Evolutionary conservation across 2,329 filamentous ascomycete species (phyloP).

Genomic region (Cladosporium sp.): DNA sequence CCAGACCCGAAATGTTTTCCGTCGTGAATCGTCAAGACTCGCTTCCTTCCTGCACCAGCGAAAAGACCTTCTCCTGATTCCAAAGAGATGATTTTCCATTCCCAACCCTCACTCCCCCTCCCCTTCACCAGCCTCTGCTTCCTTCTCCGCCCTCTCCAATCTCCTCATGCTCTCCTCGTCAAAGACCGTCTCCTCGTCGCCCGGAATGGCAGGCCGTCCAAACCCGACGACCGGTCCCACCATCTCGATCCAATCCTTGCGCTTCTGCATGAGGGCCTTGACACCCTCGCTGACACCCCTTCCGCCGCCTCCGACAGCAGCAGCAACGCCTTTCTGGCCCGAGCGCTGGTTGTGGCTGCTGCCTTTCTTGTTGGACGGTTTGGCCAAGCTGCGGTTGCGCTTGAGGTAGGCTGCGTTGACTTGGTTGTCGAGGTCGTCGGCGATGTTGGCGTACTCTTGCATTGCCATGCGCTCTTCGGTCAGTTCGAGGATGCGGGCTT

Average conservation of each 20-base stretch:
- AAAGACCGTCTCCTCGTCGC: constrained; percentile 72
- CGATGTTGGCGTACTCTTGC: constrained; percentile 94
- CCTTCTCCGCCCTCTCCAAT: constrained; percentile 69
- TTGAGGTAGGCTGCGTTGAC: constrained; percentile 95
- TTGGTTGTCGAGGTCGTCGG: constrained; percentile 92
- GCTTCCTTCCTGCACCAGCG: too few relatives aligned
- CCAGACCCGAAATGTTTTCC: too few relatives aligned
- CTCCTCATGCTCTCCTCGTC: constrained; percentile 67
- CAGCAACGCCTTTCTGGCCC: constrained; percentile 67
- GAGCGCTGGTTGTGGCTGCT: constrained; percentile 41
- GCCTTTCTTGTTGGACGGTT: constrained; percentile 73
- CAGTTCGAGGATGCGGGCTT: constrained; percentile 78
- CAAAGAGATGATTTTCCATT: too few relatives aligned
- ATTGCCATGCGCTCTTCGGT: constrained; percentile 90
- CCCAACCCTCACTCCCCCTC: constrained; percentile 20
- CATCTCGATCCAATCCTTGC: constrained; percentile 82
- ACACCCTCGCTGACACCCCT: constrained; percentile 87
- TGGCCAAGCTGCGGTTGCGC: constrained; percentile 92
- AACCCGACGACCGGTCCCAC: constrained; percentile 89
- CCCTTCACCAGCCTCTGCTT: constrained; percentile 65
- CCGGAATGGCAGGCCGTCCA: constrained; percentile 71
- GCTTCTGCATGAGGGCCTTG: constrained; percentile 85
- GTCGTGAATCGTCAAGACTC: too few relatives aligned
- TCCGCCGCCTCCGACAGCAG: constrained; percentile 51
- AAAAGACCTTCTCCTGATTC: too few relatives aligned